A percentile compares a stretch with the other conserved stretches of the same genome.
phyloP scores from a whole-genome alignment of 176 grass and related monocot genomes.

The barley (Hordeum vulgare) region DNA sequence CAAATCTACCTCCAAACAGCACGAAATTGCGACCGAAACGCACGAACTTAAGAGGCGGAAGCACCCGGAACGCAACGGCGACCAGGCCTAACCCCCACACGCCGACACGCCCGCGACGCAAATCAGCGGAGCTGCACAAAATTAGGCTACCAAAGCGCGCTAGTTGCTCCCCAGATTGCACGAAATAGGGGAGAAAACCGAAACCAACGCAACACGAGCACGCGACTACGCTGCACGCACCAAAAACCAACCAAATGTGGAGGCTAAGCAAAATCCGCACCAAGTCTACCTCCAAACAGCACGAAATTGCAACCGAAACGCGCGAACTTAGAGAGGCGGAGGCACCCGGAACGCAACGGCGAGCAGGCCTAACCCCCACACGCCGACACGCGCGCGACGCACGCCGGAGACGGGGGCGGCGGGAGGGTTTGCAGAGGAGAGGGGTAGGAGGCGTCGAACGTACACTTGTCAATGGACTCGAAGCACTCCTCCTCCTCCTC shows the following conservation, averaged over 20 bases:
- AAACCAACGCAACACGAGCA: neutral
- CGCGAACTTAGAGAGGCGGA: neutral
- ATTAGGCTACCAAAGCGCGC: neutral
- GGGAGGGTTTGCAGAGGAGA: neutral
- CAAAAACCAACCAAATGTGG: constrained; percentile 4
- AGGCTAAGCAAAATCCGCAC: neutral
- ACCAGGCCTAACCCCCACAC: neutral
- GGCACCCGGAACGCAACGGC: neutral
- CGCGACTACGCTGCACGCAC: neutral
- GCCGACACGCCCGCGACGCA: neutral
- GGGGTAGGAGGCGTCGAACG: neutral
- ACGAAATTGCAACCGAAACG: neutral
- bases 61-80: neutral
- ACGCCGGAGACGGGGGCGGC: neutral
- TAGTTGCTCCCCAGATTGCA: neutral
- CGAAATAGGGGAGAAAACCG: neutral
- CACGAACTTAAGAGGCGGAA: neutral
- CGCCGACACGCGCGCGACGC: neutral
- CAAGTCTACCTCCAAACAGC: neutral
- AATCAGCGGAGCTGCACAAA: neutral
- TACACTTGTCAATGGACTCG: constrained; percentile 86
- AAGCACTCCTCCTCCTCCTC: constrained; percentile 88
- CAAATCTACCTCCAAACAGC: neutral
- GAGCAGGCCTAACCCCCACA: neutral
- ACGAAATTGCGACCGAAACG: neutral